Evolutionary conservation across 225 moss, liverwort and hornwort genomes (phyloP), one percentile per base, ranked within the genome.

Genomic region (Straminergon stramineum): DNA sequence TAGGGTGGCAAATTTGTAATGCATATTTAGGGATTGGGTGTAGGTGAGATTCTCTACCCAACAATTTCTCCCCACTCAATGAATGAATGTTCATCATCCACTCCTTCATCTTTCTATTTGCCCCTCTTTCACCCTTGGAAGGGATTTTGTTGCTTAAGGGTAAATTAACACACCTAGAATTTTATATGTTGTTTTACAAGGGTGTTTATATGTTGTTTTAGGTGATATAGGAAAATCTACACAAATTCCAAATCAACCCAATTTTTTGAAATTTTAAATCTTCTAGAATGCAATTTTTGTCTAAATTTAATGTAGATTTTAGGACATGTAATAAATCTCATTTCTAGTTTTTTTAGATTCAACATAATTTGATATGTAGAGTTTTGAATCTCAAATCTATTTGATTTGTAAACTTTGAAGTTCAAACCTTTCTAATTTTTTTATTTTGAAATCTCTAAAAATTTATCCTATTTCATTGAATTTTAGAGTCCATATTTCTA

Each of bases 121-220:
- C 21, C 39, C 23, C 14, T 5, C 3, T 8, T 7, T 41, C 4
- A 3, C 28, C 5, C 0, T 18, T 6, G 10, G 0, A 77, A 17
- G 5, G 3, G 35, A 55, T 53, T 21, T 76, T 76, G 8, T 77
- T 4, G 0, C 6, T 15, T 3, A 55, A 52, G 4, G 32, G 2
- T 1, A 55, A 18, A 78, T 55, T 55, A 37, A 22, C 1, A 23
- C 28, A 45, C 1, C 4, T 17, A 0, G 0, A 20, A 34, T 75
- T 52, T 20, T 52, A 34, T 75, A 4, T 31, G 3, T 6, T 51
- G 2, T 6, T 31, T 75, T 18, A 51, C 4, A 11, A 1, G 6
- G 4, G 9, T 16, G 6, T 16, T 26, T 56, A 15, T 56, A 23
- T 15, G 2, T 26, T 57, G 4, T 56, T 37, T 56, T 16, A 15